Conservation (phyloP, 257 asterid species). For the Jacaranda mimosifolia region DNA sequence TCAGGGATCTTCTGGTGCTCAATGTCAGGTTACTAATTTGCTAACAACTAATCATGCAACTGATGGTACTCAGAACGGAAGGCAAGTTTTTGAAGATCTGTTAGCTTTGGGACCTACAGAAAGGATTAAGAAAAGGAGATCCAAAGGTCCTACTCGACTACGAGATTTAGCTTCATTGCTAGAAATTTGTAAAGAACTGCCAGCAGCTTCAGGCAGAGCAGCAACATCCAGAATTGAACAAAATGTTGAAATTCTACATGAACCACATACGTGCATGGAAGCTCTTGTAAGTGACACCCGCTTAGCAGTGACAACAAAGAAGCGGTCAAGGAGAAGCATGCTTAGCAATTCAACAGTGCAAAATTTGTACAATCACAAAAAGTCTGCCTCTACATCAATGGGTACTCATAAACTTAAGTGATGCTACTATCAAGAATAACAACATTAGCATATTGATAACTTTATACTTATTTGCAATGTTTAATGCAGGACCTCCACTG, state of each 20-base stretch:
- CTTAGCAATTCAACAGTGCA: slow-evolving; percentile 49
- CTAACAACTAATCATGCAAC: slow-evolving; percentile 34
- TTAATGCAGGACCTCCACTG: slow-evolving; percentile 65
- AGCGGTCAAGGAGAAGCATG: slow-evolving; percentile 63
- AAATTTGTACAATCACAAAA: slow-evolving; percentile 41
- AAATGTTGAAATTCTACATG: slow-evolving; percentile 40
- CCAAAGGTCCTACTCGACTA: slow-evolving; percentile 57
- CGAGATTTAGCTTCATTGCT: slow-evolving; percentile 54
- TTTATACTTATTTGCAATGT: slow-evolving; percentile 36
- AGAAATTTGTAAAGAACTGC: slow-evolving; percentile 47
- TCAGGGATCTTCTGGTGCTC: slow-evolving; percentile 40
- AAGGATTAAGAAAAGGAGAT: slow-evolving; percentile 55
- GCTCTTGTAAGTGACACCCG: slow-evolving; percentile 55
- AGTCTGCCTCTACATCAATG: slow-evolving; percentile 38
- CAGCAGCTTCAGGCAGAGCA: slow-evolving; percentile 44
- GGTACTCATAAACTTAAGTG: slow-evolving; percentile 46
- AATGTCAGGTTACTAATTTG: slow-evolving; percentile 38
- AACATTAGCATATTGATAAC: slow-evolving; percentile 13
- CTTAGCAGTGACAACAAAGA: slow-evolving; percentile 55
- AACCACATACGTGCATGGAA: slow-evolving; percentile 59
- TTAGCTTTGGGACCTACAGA: slow-evolving; percentile 57
- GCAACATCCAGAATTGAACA: slow-evolving; percentile 39
- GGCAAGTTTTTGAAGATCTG: slow-evolving; percentile 44
- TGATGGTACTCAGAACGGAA: slow-evolving; percentile 42
- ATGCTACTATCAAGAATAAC: slow-evolving; percentile 30